Evolutionary conservation across 495 filamentous ascomycete species (phyloP), one percentile per base, ranked within the genome.

Genomic region (Rhypophila decipiens): DNA sequence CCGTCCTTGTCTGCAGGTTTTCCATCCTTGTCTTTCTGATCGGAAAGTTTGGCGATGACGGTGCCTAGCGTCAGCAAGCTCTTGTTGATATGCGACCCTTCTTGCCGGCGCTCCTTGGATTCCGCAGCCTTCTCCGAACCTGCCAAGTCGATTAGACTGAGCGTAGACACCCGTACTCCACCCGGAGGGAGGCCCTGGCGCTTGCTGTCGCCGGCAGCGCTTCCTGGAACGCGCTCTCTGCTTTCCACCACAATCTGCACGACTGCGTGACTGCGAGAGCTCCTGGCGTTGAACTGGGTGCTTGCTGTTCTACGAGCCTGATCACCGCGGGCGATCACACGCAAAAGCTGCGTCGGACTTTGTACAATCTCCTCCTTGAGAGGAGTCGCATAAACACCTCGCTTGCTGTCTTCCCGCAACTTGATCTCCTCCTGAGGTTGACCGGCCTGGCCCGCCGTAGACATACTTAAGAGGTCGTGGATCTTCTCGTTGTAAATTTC

Each of bases 401-500:
- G 76, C 66, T 96, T 97, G 67, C 84, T 86, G 63, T 98, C 93
- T 64, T 98, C 93, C 24, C 93, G 82, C 19, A 98, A 70, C 66
- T 97, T 96, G 65, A 98, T 97, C 57, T 98, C 93, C 56, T 97
- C 93, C 51, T 75, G 77, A 40, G 69, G 70, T 18, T 67, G 66
- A 1, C 74, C 77, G 23, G 62, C 47, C 5, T 59, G 69, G 33
- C 68, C 68, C 22, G 73, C 70, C 3, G 73, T 66, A 4, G 87
- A 74, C 56, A 88, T 82, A 23, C 85, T 89, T 27, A 98, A 73
- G 4, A 98, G 76, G 66, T 98, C 93, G 58, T 97, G 85, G 29
- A 98, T 97, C 69, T 80, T 93, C 64, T 98, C 93, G 60, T 98
- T 98, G 70, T 98, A 98, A 38, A 98, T 98, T 66, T 98, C 93